Conservation (phyloP, 306 rosid genomes). For the Cyclanthera cordifolia region DNA sequence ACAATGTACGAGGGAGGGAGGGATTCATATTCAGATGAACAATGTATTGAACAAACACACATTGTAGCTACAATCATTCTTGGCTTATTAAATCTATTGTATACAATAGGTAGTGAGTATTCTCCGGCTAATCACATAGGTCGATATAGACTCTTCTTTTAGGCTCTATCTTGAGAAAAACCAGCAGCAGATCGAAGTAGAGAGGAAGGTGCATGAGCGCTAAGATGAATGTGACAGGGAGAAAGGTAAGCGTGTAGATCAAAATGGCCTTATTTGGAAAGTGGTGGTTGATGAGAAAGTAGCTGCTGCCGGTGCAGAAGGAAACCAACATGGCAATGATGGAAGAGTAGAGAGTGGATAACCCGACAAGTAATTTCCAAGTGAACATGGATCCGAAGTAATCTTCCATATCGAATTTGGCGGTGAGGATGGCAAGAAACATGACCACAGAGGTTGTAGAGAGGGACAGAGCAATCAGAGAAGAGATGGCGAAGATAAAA, state of each 20-base stretch:
- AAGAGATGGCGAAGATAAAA: slow-evolving; percentile 22
- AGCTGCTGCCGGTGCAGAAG: slow-evolving; percentile 31
- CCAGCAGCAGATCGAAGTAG: slow-evolving; percentile 27
- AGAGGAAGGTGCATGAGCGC: slow-evolving; percentile 31
- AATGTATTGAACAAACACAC: too few species aligned
- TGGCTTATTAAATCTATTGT: too few species aligned
- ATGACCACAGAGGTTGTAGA: slow-evolving; percentile 35
- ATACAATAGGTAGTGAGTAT: too few species aligned
- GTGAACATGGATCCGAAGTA: slow-evolving; percentile 27
- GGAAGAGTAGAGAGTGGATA: slow-evolving; percentile 34
- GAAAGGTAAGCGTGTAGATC: slow-evolving; percentile 22
- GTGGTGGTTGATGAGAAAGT: slow-evolving; percentile 20
- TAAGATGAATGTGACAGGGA: slow-evolving; percentile 25
- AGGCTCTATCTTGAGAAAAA: slow-evolving; percentile 17
- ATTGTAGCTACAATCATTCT: too few species aligned
- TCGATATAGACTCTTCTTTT: not conserved
- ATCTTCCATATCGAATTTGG: slow-evolving; percentile 23
- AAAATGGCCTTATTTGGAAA: slow-evolving; percentile 14
- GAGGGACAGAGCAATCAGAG: slow-evolving; percentile 30
- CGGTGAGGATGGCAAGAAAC: slow-evolving; percentile 40
- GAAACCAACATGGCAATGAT: slow-evolving; percentile 29
- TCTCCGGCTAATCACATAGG: not conserved
- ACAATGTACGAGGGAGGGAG: too few species aligned
- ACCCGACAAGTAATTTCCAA: slow-evolving; percentile 23
- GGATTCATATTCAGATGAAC: too few species aligned